These are phyloP conservation scores for Zanthoxylum bungeanum DNA, from an alignment of 345 rosid species.

Conservation along the genomic window DNA sequence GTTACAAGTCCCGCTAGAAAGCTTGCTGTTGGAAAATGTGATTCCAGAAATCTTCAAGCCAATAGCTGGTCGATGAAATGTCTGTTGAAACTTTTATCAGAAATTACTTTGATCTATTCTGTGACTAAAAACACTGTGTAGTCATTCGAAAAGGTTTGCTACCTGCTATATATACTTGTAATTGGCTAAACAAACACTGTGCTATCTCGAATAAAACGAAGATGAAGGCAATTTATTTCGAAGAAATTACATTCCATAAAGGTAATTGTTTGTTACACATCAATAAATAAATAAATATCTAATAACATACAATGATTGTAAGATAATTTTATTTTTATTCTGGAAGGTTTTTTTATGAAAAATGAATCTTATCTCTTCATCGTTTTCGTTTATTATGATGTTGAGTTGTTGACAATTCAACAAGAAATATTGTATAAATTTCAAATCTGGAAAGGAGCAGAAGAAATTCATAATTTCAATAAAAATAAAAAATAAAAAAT, in stretches of 20 bases:
- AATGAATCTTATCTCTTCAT: background rate
- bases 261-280: too few species aligned
- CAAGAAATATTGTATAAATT: background rate
- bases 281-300: too few species aligned
- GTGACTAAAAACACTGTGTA: background rate
- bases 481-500: too few species aligned
- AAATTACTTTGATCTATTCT: background rate
- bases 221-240: too few species aligned
- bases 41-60: background rate
- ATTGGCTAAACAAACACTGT: too few species aligned
- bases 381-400: background rate
- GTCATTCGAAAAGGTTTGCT: too few species aligned
- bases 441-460: background rate
- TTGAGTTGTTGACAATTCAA: background rate
- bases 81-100: background rate
- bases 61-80: background rate
- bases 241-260: too few species aligned
- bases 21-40: background rate
- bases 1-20: background rate
- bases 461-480: background rate
- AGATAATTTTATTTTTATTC: too few species aligned
- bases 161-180: too few species aligned
- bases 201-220: too few species aligned
- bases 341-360: background rate
- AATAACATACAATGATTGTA: background rate